Conservation (phyloP, 2,329 filamentous ascomycete genomes). For the Pyrenochaeta sp. region DNA sequence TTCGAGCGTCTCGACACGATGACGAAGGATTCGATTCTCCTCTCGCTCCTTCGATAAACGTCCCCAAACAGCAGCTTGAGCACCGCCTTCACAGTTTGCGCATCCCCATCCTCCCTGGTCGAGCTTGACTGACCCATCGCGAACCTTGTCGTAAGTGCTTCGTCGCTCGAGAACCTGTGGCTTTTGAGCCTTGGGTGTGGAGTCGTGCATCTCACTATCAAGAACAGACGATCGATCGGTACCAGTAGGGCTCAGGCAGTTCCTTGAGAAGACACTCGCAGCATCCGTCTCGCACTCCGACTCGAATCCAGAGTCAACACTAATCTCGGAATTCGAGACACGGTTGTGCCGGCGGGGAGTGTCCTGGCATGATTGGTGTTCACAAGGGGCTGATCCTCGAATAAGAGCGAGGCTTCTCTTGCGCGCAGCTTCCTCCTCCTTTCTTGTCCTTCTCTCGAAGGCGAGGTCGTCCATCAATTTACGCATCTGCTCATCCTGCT, state of each 20-base stretch:
- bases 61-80: slow-evolving; percentile 59
- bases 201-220: slow-evolving; percentile 41
- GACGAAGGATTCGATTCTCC: slow-evolving; percentile 63
- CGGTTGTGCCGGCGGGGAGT: slow-evolving; percentile 40
- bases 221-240: slow-evolving; percentile 45
- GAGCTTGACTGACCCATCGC: slow-evolving; percentile 47
- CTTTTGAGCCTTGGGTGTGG: slow-evolving; percentile 37
- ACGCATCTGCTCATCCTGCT: slow-evolving; percentile 64
- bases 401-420: slow-evolving; percentile 41
- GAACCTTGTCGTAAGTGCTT: slow-evolving; percentile 50
- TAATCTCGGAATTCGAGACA: slow-evolving; percentile 43
- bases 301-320: slow-evolving; percentile 66
- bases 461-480: slow-evolving; percentile 43
- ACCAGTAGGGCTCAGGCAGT: slow-evolving; percentile 46
- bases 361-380: slow-evolving; percentile 24
- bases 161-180: slow-evolving; percentile 38
- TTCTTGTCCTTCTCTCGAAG: slow-evolving; percentile 40
- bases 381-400: slow-evolving; percentile 23
- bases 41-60: slow-evolving; percentile 60
- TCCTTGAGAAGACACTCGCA: slow-evolving; percentile 50
- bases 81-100: slow-evolving; percentile 45
- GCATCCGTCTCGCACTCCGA: slow-evolving; percentile 63
- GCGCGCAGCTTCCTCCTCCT: slow-evolving; percentile 45
- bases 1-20: slow-evolving; percentile 62
- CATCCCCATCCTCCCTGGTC: slow-evolving; percentile 40